phyloP scores from a whole-genome alignment of 768 basidiomycete species.

The Multifurca ochricompacta region DNA sequence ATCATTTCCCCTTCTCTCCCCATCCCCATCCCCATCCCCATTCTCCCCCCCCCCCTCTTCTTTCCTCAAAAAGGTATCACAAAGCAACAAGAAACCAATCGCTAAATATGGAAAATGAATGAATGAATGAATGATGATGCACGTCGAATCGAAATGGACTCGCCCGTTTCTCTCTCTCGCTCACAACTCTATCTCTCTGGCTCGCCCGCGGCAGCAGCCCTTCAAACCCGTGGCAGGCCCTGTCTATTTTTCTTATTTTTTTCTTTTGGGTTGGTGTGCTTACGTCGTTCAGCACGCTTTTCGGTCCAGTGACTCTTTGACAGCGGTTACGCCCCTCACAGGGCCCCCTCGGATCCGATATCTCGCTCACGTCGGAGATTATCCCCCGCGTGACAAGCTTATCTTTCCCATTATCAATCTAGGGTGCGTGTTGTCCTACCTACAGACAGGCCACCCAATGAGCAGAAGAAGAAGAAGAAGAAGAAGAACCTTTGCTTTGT shows the following conservation, averaged over 20 bases:
- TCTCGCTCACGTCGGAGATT: constrained; percentile 9
- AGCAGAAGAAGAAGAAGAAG: too few species aligned
- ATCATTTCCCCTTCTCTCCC: neutral
- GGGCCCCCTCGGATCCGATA: constrained; percentile 9
- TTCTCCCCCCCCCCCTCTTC: neutral
- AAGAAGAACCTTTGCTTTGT: too few species aligned
- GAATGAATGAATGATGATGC: neutral
- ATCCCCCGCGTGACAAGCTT: constrained; percentile 6
- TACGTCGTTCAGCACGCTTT: constrained; percentile 7
- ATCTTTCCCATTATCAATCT: neutral
- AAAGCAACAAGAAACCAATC: too few species aligned
- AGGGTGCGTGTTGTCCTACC: neutral
- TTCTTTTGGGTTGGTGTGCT: constrained; percentile 7
- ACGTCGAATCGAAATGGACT: neutral
- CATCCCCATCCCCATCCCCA: neutral
- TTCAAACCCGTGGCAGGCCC: constrained; percentile 1
- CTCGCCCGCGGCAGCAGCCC: constrained; percentile 10
- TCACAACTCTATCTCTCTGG: neutral
- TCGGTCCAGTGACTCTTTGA: constrained; percentile 3
- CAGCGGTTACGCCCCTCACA: neutral
- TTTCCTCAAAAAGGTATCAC: neutral
- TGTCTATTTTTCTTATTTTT: too few species aligned
- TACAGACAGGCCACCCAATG: too few species aligned
- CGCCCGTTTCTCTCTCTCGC: neutral
- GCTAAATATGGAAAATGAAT: too few species aligned